Evolutionary conservation across 2,329 filamentous ascomycete species (phyloP).

Genomic region (Colletotrichum gloeosporioides): DNA sequence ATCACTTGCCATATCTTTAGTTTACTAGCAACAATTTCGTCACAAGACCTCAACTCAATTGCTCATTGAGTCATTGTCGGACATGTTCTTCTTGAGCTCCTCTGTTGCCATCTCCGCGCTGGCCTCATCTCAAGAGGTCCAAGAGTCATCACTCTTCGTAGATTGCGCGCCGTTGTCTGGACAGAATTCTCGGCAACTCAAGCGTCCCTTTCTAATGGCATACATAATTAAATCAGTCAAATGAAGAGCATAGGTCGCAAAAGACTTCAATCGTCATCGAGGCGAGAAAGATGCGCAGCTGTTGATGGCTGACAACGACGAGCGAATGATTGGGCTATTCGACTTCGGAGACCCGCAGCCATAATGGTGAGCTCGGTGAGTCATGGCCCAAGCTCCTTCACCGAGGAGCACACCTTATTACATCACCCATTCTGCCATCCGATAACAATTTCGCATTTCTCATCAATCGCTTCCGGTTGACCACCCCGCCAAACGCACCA

Average conservation of each 20-base stretch:
- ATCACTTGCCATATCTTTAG: not conserved
- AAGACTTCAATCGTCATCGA: not conserved
- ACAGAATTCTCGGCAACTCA: not conserved
- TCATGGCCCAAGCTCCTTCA: not conserved
- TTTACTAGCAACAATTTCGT: not conserved
- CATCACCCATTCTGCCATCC: slow-evolving; percentile 17
- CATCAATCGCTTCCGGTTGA: not conserved
- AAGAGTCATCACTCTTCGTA: not conserved
- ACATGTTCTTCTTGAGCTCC: not conserved
- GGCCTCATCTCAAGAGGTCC: not conserved
- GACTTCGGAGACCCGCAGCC: not conserved
- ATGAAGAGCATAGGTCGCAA: not conserved
- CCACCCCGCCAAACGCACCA: not conserved
- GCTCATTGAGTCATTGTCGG: not conserved
- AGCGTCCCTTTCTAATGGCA: rapidly evolving
- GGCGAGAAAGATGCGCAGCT: not conserved
- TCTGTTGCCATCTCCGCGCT: not conserved
- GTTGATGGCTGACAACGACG: not conserved
- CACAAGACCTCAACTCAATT: not conserved
- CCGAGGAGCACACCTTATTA: slow-evolving; percentile 11
- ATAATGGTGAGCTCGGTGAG: not conserved
- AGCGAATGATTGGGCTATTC: not conserved
- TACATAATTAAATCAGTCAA: not conserved
- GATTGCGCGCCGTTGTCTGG: not conserved
- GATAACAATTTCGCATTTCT: slow-evolving; percentile 15